Evolutionary conservation across 495 filamentous ascomycete genomes (phyloP), one percentile per base, ranked within the genome.

Genomic region (Penicillium macrosclerotiorum): DNA sequence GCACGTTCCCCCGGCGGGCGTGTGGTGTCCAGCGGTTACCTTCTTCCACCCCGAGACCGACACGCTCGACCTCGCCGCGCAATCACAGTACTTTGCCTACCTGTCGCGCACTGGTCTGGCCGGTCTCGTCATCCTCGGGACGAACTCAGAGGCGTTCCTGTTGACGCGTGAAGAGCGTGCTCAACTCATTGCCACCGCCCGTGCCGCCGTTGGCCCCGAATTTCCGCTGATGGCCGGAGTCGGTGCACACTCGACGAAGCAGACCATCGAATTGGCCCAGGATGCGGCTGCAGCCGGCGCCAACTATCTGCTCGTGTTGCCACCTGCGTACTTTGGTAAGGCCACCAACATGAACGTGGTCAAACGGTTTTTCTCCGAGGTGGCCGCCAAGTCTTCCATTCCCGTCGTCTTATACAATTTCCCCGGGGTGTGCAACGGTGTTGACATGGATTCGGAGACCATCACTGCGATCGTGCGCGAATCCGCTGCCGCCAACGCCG

Each of bases 361-460:
- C 3, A 70, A 74, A 46, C 64, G 60, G 4, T 89, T 87, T 62
- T 89, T 76, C 46, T 67, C 62, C 16, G 77, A 84, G 18, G 72
- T 89, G 0, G 80, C 79, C 4, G 51, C 46, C 8, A 59, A 69
- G 37, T 63, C 57, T 5, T 63, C 75, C 5, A 56, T 87, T 8
- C 82, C 81, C 0, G 72, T 87, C 29, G 72, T 89, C 5, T 53
- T 88, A 5, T 87, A 88, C 57, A 87, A 88, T 54, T 87, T 87
- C 67, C 84, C 84, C 0, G 82, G 74, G 4, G 83, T 87, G 9
- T 85, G 81, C 60, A 88, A 87, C 47, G 84, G 84, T 9, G 67
- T 89, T 0, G 85, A 89, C 47, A 55, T 88, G 23, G 80, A 84
- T 51, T 84, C 79, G 2, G 80, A 80, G 20, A 74, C 74, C 0